phyloP scores from a whole-genome alignment of 768 basidiomycete species.

The Pisolithus orientalis region DNA sequence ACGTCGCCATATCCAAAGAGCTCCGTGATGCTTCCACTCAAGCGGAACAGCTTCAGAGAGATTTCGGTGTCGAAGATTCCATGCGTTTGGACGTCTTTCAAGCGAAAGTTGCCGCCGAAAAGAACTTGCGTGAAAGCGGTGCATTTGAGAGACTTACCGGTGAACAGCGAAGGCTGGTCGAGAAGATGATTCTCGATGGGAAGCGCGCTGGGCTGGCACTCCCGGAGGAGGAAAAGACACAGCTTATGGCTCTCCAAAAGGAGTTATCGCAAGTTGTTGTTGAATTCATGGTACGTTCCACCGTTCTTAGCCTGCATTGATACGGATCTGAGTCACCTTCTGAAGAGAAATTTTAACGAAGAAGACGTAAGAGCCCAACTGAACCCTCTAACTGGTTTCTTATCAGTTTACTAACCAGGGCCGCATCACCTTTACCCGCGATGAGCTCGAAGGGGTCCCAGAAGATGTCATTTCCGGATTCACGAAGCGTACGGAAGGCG shows the following conservation, averaged over 20 bases:
- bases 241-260: constrained; percentile 61
- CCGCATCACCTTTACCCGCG: constrained; percentile 54
- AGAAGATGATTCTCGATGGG: constrained; percentile 76
- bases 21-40: constrained; percentile 79
- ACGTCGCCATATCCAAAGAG: constrained; percentile 66
- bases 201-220: constrained; percentile 74
- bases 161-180: constrained; percentile 73
- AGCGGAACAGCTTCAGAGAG: constrained; percentile 63
- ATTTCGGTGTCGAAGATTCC: constrained; percentile 68
- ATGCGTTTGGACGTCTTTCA: constrained; percentile 80
- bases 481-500: constrained; percentile 53
- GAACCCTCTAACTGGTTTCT: background rate
- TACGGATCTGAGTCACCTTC: background rate
- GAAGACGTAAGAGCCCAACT: constrained; percentile 50
- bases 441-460: constrained; percentile 78
- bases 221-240: constrained; percentile 52
- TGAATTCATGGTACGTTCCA: constrained; percentile 65
- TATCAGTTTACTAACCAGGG: constrained; percentile 34
- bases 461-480: constrained; percentile 75
- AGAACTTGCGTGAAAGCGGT: constrained; percentile 59
- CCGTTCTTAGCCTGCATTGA: background rate
- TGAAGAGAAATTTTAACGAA: constrained; percentile 84
- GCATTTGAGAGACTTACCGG: constrained; percentile 53
- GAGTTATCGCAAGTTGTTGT: constrained; percentile 68
- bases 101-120: constrained; percentile 63